A percentile compares a stretch with the other conserved stretches of the same genome.
Evolutionary conservation across 805 yeast species (phyloP).

Genomic region (Kodamaea kaohsiungensis): DNA sequence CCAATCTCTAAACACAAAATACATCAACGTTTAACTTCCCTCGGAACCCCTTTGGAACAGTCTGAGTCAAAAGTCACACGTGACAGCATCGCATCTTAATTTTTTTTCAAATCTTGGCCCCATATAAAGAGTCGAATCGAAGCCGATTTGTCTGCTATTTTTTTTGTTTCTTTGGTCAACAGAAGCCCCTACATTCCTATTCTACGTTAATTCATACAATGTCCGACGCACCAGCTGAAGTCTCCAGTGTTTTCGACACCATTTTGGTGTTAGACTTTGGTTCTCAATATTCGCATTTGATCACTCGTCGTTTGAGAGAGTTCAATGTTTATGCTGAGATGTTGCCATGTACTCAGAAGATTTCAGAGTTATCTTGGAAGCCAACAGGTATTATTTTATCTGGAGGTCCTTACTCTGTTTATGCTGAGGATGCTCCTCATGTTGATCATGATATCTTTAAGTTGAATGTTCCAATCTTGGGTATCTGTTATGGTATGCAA

Average conservation of each 20-base stretch:
- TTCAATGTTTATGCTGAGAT: constrained; percentile 98
- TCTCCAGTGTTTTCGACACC: constrained; percentile 90
- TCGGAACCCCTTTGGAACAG: background rate
- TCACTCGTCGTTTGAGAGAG: constrained; percentile 96
- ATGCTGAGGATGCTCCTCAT: constrained; percentile 94
- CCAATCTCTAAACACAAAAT: background rate
- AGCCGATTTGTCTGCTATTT: background rate
- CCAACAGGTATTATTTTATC: constrained; percentile 96
- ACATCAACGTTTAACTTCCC: background rate
- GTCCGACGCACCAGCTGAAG: constrained; percentile 51
- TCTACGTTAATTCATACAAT: background rate
- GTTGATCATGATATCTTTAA: constrained; percentile 93
- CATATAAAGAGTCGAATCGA: constrained; percentile 3
- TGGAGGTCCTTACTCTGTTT: constrained; percentile 98
- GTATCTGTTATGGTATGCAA: constrained; percentile 99
- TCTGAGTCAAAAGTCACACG: constrained; percentile 7
- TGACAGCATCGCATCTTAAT: constrained; percentile 7
- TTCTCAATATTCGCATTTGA: constrained; percentile 95
- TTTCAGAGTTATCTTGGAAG: constrained; percentile 85
- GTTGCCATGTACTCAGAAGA: constrained; percentile 99
- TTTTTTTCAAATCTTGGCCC: constrained; percentile 3
- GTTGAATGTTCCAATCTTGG: constrained; percentile 89
- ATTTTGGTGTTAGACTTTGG: constrained; percentile 97
- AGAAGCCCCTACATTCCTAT: background rate
- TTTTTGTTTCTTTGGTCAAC: constrained; percentile 5